A percentile compares a stretch with the other conserved stretches of the same genome.
Conservation (phyloP, 257 asterid genomes). For the Hygrophila difformis region DNA sequence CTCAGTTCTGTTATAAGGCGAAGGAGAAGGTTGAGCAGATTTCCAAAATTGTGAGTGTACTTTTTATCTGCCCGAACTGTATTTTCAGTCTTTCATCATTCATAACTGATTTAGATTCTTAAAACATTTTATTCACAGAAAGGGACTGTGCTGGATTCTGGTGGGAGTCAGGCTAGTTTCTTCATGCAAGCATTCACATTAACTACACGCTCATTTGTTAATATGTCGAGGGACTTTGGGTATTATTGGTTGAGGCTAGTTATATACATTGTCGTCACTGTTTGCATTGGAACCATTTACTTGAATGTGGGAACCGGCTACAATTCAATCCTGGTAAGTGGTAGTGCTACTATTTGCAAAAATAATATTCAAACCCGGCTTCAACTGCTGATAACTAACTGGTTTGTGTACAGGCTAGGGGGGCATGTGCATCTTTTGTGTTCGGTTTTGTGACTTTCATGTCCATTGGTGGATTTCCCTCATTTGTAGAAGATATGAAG, state of each 20-base stretch:
- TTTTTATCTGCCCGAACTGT: neutral
- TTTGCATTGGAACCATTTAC: constrained; percentile 96
- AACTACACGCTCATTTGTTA: constrained; percentile 83
- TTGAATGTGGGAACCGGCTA: constrained; percentile 84
- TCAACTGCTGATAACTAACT: neutral
- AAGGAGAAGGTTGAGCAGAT: constrained; percentile 75
- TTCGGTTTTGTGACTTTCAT: constrained; percentile 93
- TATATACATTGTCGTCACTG: constrained; percentile 79
- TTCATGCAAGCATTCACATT: constrained; percentile 81
- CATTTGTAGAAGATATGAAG: constrained; percentile 98
- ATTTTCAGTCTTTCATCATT: too few species aligned
- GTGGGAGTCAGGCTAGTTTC: constrained; percentile 98
- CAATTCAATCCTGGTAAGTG: constrained; percentile 89
- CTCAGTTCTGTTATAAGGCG: constrained; percentile 53
- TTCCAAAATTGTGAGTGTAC: constrained; percentile 68
- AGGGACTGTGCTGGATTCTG: constrained; percentile 93
- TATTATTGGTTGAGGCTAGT: constrained; percentile 98
- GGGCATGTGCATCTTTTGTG: constrained; percentile 94
- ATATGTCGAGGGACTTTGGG: constrained; percentile 98
- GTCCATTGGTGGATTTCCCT: constrained; percentile 99
- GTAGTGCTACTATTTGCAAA: too few species aligned
- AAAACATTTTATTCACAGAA: constrained; percentile 34
- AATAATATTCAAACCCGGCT: too few species aligned
- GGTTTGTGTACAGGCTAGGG: constrained; percentile 64
- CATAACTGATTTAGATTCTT: too few species aligned